These are phyloP conservation scores for Taiozyma sp. DNA, from an alignment of 1,139 yeast genomes.

Conservation along the genomic window DNA sequence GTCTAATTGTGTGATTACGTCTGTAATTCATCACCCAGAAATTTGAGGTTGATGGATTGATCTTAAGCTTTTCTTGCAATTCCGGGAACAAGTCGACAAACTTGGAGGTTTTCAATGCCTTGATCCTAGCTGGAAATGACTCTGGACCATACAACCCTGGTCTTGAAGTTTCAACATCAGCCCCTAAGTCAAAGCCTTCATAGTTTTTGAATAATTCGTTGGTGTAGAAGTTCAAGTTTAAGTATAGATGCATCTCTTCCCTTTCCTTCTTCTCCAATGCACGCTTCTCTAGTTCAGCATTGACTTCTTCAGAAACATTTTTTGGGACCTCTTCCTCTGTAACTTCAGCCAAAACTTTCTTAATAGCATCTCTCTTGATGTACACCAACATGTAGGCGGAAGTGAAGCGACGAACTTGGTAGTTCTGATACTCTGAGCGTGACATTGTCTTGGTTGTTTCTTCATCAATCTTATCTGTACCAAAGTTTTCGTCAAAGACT, in stretches of 20 bases:
- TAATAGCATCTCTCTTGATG: constrained; percentile 60
- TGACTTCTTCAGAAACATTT: constrained; percentile 64
- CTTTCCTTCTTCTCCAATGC: constrained; percentile 55
- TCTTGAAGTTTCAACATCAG: constrained; percentile 43
- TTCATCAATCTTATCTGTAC: constrained; percentile 56
- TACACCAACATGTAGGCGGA: constrained; percentile 98
- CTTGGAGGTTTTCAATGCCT: constrained; percentile 54
- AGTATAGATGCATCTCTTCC: constrained; percentile 77
- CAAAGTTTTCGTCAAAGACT: constrained; percentile 90
- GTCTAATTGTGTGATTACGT: constrained; percentile 69
- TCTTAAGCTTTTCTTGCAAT: constrained; percentile 43
- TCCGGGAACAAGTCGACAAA: constrained; percentile 46
- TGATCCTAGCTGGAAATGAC: constrained; percentile 48
- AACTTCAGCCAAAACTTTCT: constrained; percentile 54
- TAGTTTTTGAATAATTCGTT: constrained; percentile 49
- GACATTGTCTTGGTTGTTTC: constrained; percentile 32
- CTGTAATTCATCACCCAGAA: constrained; percentile 68
- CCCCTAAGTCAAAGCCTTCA: constrained; percentile 75
- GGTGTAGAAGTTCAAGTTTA: constrained; percentile 54
- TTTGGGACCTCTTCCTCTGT: constrained; percentile 59
- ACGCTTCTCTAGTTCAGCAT: constrained; percentile 54
- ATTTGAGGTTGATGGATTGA: constrained; percentile 41
- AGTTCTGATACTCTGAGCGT: constrained; percentile 58
- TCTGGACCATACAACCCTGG: constrained; percentile 42
- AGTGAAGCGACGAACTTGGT: constrained; percentile 71